Evolutionary conservation across 306 rosid genomes (phyloP).

Genomic region (Pyrus communis): DNA sequence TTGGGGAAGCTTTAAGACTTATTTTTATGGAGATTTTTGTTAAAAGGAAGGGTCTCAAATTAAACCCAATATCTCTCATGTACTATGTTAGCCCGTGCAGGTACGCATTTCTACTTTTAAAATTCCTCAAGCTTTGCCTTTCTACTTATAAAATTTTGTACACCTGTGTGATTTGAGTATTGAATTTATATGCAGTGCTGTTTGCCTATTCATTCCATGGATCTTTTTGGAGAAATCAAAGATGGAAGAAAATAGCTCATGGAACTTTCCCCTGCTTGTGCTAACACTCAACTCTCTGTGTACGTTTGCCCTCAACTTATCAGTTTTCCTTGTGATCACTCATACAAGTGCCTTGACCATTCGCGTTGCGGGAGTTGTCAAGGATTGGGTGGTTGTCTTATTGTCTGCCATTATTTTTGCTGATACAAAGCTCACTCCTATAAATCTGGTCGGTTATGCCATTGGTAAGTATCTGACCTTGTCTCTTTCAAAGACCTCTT

Average conservation of each 20-base stretch:
- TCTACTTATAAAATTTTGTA: slow-evolving; percentile 6
- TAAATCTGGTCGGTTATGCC: slow-evolving; percentile 88
- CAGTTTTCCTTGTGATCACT: slow-evolving; percentile 94
- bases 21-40: slow-evolving; percentile 98
- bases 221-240: slow-evolving; percentile 83
- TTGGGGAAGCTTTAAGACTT: slow-evolving; percentile 96
- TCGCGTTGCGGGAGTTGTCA: slow-evolving; percentile 98
- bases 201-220: slow-evolving; percentile 92
- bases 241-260: slow-evolving; percentile 71
- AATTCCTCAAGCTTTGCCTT: neutral
- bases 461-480: slow-evolving; percentile 56
- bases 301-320: slow-evolving; percentile 92
- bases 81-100: slow-evolving; percentile 99
- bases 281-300: slow-evolving; percentile 82
- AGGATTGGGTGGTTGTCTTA: slow-evolving; percentile 98
- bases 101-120: slow-evolving; percentile 26
- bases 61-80: slow-evolving; percentile 91
- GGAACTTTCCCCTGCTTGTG: slow-evolving; percentile 83
- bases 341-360: slow-evolving; percentile 98
- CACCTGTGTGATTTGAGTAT: slow-evolving; percentile 10
- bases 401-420: slow-evolving; percentile 88
- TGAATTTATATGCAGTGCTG: slow-evolving; percentile 60
- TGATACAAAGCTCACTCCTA: slow-evolving; percentile 81
- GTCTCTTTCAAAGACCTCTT: neutral
- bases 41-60: slow-evolving; percentile 88